A percentile compares a stretch with the other conserved stretches of the same genome.
These are phyloP conservation scores for Termitomyces sp. DNA, from an alignment of 768 basidiomycete species.

Conservation along the genomic window DNA sequence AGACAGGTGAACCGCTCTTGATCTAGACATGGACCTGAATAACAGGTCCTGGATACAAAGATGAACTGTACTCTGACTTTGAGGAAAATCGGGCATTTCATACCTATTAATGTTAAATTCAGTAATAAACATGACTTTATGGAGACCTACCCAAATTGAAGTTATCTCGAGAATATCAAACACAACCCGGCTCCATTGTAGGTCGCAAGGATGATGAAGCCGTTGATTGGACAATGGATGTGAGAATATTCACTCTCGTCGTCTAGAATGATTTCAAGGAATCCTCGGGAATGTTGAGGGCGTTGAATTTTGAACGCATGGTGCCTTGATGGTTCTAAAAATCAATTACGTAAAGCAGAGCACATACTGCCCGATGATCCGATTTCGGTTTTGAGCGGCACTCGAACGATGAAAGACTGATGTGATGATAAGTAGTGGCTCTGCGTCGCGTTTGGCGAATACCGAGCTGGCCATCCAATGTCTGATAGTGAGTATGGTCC, in stretches of 20 bases:
- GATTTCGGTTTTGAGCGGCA: constrained; percentile 1
- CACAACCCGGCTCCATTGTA: neutral
- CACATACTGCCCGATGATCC: neutral
- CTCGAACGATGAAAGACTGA: neutral
- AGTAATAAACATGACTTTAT: neutral
- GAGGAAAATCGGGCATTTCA: neutral
- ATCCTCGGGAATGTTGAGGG: neutral
- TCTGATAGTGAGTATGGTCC: neutral
- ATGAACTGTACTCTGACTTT: neutral
- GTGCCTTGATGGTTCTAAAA: neutral
- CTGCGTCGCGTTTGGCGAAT: no score
- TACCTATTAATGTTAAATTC: neutral
- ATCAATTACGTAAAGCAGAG: neutral
- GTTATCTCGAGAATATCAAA: neutral
- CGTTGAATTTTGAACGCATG: neutral
- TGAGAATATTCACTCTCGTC: neutral
- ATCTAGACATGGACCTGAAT: neutral
- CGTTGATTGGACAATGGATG: neutral
- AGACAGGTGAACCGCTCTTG: neutral
- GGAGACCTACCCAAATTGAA: neutral
- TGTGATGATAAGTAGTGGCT: no score
- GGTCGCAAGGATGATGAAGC: neutral
- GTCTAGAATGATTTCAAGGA: neutral
- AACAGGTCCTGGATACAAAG: neutral
- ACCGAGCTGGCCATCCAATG: no score